Evolutionary conservation across 306 rosid species (phyloP), one percentile per base, ranked within the genome.

Genomic region (Begonia fuchsioides): DNA sequence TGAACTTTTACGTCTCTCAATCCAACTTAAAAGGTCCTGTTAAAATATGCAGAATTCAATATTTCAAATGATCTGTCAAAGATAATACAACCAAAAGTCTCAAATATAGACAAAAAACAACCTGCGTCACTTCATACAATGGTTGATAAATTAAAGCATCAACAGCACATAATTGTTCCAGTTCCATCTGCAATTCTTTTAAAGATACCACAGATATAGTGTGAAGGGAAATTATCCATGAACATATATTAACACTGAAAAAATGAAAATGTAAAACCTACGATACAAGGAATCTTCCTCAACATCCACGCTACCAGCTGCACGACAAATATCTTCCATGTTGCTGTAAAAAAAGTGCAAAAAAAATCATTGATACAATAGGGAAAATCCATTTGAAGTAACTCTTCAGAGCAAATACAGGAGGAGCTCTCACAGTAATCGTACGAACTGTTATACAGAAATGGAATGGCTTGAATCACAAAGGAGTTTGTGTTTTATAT

Each of bases 241-340:
- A 26, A 26, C 8, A 26, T 26, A 26, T 26, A 26, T 19, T 2
- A 39, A 35, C 49, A 2, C 38, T 43, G 19, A 58, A 49, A 26
- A 49, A 12, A 49, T 32, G 38, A 48, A 16, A 8, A 47, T 39
- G 60, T 72, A 43, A 38, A 65, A 60, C 97, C 60, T 88, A 88
- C 97, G 78, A 44, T 78, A 70, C 66, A 88, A 72, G 58, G 62
- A 54, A 53, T 83, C 86, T 59, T 83, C 97, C 54, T 84, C 93
- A 50, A 88, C 47, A 66, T 88, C 86, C 38, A 84, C 74, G 55
- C 97, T 84, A 17, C 97, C 97, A 62, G 95, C 95, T 44, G 76
- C 86, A 18, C 97, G 95, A 58, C 90, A 67, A 49, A 81, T 82
- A 61, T 88, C 97, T 79, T 88, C 97, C 55, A 88, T 88, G 66